Percentiles rank a stretch among this genome's conserved stretches.
Evolutionary conservation across 495 filamentous ascomycete genomes (phyloP).

Genomic region (Xylaria venustula): DNA sequence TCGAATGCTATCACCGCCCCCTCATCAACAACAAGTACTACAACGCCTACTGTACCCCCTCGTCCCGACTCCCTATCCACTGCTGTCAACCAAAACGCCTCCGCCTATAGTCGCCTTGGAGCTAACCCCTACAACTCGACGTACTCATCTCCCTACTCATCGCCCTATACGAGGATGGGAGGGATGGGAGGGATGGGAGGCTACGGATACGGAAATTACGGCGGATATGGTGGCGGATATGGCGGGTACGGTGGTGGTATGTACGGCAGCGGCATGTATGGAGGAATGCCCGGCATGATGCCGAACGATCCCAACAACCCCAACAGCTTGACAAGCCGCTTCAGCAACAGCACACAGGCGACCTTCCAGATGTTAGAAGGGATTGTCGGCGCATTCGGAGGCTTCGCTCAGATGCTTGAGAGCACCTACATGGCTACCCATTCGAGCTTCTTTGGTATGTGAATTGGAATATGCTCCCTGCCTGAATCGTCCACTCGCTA

Average conservation of each 20-base stretch:
- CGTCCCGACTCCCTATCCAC: conserved; percentile 73
- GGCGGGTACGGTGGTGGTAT: conserved; percentile 43
- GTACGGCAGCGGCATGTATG: conserved; percentile 58
- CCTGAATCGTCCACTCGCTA: conserved; percentile 14
- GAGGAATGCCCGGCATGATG: conserved; percentile 64
- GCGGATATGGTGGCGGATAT: conserved; percentile 42
- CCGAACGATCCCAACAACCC: conserved; percentile 81
- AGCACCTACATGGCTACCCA: conserved; percentile 99
- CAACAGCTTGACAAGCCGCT: conserved; percentile 85
- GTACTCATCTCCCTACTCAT: conserved; percentile 45
- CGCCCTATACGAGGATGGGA: conserved; percentile 47
- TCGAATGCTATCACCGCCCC: conserved; percentile 45
- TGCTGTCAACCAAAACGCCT: conserved; percentile 78
- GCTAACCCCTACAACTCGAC: conserved; percentile 57
- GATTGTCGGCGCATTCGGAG: conserved; percentile 95
- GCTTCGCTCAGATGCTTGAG: conserved; percentile 98
- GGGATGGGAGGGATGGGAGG: conserved; percentile 45
- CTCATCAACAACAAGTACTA: conserved; percentile 41
- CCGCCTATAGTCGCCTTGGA: conserved; percentile 63
- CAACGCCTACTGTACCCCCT: conserved; percentile 73
- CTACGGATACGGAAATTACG: conserved; percentile 42
- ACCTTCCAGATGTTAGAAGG: conserved; percentile 99
- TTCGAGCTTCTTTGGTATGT: conserved; percentile 95
- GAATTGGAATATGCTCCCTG: not conserved
- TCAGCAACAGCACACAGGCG: conserved; percentile 89